Base-by-base conservation (phyloP, 495 filamentous ascomycete genomes). In the Podospora australis region DNA sequence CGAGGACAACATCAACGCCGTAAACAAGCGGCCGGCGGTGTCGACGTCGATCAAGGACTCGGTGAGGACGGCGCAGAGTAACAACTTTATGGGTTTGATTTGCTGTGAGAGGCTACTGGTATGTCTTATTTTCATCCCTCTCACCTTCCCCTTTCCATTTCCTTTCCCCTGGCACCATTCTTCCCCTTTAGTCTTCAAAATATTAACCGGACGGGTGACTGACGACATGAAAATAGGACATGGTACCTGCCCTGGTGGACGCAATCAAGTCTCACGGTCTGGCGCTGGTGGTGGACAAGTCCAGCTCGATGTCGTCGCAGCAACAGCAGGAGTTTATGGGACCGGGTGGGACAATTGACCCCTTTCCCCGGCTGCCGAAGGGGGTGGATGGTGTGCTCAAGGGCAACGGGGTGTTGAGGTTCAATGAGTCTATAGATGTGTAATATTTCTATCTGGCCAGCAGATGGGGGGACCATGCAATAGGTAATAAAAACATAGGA, bases 31-130 rank as follows among this genome's bases (percentile, higher is more conserved):
- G 56, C 86, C 86, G 5, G 74, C 78, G 43, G 77, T 78, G 50
- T 82, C 82, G 2, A 84, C 84, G 54, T 95, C 88, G 2, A 84
- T 97, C 48, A 97, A 97, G 68, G 91, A 97, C 60, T 88, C 87
- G 17, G 94, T 96, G 14, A 77, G 90, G 50, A 90, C 92, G 62
- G 90, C 94, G 28, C 86, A 90, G 63, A 87, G 81, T 54, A 98
- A 97, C 66, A 98, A 98, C 60, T 88, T 98, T 49, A 97, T 98
- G 92, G 92, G 92, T 14, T 62, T 98, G 62, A 86, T 97, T 48
- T 96, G 90, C 65, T 85, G 81, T 52, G 90, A 87, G 19, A 77
- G 82, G 56, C 71, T 97, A 49, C 63, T 98, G 74, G 90, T 94
- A 74, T 60, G 82, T 77, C 39, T 17, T 30, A 10, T 44, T 49